A percentile compares a stretch with the other conserved stretches of the same genome.
Conservation (phyloP, 2,329 filamentous ascomycete genomes). For the Nigrospora oryzae region DNA sequence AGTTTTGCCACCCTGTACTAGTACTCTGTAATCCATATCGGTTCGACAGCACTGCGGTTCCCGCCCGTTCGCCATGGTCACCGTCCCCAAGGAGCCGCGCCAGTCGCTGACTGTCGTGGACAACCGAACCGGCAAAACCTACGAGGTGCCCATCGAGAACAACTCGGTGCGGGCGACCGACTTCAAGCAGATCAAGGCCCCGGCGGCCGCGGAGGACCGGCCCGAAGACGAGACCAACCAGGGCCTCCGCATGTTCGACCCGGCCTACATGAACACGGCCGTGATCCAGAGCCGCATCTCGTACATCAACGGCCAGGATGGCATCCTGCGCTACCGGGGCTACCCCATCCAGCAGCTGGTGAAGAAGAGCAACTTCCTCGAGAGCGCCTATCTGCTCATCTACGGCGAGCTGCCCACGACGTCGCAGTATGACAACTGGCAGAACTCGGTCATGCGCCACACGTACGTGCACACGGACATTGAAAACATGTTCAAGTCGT, state of each 20-base stretch:
- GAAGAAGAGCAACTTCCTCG: conserved; percentile 38
- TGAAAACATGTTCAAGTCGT: conserved; percentile 40
- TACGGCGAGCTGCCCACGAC: conserved; percentile 39
- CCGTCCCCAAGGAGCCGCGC: conserved; percentile 15
- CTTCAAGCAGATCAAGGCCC: conserved; percentile 40
- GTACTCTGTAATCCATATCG: too few species aligned
- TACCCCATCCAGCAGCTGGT: conserved; percentile 44
- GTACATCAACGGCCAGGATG: conserved; percentile 43
- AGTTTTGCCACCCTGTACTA: too few species aligned
- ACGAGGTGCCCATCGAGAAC: conserved; percentile 39
- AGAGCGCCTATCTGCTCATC: conserved; percentile 40
- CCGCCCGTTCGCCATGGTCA: conserved; percentile 11
- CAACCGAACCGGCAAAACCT: conserved; percentile 38
- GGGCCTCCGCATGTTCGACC: conserved; percentile 40
- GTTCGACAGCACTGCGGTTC: too few species aligned
- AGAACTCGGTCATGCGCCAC: conserved; percentile 41
- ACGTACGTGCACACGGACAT: conserved; percentile 40
- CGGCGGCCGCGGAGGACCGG: conserved; percentile 19
- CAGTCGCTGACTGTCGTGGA: conserved; percentile 34
- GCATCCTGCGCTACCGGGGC: conserved; percentile 41
- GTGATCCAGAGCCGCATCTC: conserved; percentile 40
- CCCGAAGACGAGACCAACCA: conserved; percentile 37
- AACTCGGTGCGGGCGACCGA: conserved; percentile 42
- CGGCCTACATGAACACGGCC: conserved; percentile 45
- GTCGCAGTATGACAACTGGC: conserved; percentile 30